Evolutionary conservation across 805 yeast genomes (phyloP), one percentile per base, ranked within the genome.

Genomic region (Wickerhamiella kurtzmanii): DNA sequence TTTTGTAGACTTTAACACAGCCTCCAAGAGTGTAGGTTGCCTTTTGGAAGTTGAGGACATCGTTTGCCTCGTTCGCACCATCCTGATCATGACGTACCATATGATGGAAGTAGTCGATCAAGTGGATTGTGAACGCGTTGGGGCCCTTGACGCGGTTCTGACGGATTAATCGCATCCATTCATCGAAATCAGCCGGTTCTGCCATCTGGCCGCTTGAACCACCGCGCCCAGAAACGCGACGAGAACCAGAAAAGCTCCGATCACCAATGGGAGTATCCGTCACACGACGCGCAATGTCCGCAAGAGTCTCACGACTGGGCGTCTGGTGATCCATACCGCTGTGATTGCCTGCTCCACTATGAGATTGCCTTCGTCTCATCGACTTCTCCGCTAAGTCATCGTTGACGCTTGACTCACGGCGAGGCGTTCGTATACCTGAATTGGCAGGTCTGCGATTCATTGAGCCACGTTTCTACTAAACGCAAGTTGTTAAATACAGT

Each of bases 11-110:
- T 65, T 87, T 87, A 32, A 88, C 89, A 68, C 96, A 88, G 0
- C 96, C 96, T 58, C 88, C 96, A 19, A 89, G 67, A 0, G 96
- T 85, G 2, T 94, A 86, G 0, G 92, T 78, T 0, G 96, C 97
- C 54, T 80, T 77, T 61, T 85, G 95, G 62, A 89, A 88, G 61
- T 87, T 86, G 56, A 88, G 83, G 37, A 77, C 73, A 47, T 81
- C 86, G 3, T 86, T 81, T 45, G 81, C 94, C 54, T 43, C 35
- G 50, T 20, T 4, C 32, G 8, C 41, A 17, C n/a, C 8, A 6
- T 18, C 22, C 41, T 18, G 39, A 3, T 44, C 47, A 1, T 52
- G 56, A 4, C 36, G 41, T 22, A 85, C 73, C 64, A 86, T 69
- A 57, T 85, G 95, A 58, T 87, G 82, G 60, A 88, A 88, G 63